Percentiles rank a stretch among this genome's conserved stretches.
Conservation (phyloP, 495 filamentous ascomycete species). For the Podospora tetraspora region DNA sequence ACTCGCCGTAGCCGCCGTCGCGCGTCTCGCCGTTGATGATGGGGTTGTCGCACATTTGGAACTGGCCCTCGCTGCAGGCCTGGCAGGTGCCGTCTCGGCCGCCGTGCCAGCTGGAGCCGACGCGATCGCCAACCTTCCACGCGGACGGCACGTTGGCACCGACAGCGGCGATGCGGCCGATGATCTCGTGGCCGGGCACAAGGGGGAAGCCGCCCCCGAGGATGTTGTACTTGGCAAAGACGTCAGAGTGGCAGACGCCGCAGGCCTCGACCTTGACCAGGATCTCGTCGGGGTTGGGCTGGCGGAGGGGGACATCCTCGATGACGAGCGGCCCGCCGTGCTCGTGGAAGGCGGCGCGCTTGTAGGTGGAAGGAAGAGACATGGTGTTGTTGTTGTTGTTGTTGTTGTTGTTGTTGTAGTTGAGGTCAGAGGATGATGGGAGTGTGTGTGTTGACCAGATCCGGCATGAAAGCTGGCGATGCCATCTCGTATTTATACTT, state of each 20-base stretch:
- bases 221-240: conserved; percentile 66
- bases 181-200: conserved; percentile 48
- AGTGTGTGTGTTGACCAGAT: neutral
- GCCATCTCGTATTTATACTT: neutral
- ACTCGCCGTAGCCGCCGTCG: conserved; percentile 48
- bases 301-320: conserved; percentile 39
- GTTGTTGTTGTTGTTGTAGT: neutral
- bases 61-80: conserved; percentile 36
- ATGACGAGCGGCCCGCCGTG: conserved; percentile 11
- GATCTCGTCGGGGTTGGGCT: conserved; percentile 65
- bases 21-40: conserved; percentile 48
- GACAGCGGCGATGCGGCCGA: conserved; percentile 44
- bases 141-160: conserved; percentile 52
- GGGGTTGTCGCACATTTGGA: conserved; percentile 50
- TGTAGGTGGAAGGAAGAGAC: conserved; percentile 23
- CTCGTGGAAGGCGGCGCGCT: conserved; percentile 14
- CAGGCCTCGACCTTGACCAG: conserved; percentile 60
- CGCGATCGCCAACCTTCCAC: conserved; percentile 42
- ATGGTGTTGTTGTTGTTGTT: neutral
- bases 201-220: conserved; percentile 63
- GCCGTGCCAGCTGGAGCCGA: conserved; percentile 37
- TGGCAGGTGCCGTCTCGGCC: conserved; percentile 23
- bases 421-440: neutral
- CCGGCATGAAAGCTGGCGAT: neutral
- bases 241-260: conserved; percentile 74